These are phyloP conservation scores for Sporisorium iseilematis-ciliati DNA, from an alignment of 1,284 basidiomycete species.

Conservation along the genomic window DNA sequence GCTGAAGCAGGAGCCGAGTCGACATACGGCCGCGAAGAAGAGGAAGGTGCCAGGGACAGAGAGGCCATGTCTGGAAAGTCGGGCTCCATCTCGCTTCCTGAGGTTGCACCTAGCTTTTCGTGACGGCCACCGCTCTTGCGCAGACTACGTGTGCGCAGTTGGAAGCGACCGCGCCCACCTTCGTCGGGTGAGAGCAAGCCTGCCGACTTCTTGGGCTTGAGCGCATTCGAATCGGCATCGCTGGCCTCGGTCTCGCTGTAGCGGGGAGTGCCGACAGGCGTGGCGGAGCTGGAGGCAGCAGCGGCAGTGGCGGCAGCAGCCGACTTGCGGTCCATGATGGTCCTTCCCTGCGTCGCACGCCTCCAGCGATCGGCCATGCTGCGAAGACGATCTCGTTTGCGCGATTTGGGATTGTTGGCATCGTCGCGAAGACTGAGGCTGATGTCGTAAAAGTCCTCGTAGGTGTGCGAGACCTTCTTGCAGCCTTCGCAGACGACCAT, in stretches of 20 bases:
- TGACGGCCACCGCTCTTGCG: constrained; percentile 36
- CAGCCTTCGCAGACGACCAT: constrained; percentile 93
- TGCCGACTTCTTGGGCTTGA: constrained; percentile 70
- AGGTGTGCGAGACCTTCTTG: constrained; percentile 86
- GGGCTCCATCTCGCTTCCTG: constrained; percentile 55
- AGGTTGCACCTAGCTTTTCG: constrained; percentile 47
- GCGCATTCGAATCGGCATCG: constrained; percentile 77
- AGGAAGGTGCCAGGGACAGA: constrained; percentile 40
- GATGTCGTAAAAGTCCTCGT: constrained; percentile 93
- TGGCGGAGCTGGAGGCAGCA: constrained; percentile 22
- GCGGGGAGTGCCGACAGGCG: constrained; percentile 41
- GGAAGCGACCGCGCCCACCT: constrained; percentile 34
- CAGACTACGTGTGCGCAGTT: constrained; percentile 40
- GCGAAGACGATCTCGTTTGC: constrained; percentile 49
- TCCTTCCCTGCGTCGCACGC: constrained; percentile 33
- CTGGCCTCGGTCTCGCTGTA: constrained; percentile 63
- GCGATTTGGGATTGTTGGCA: constrained; percentile 36
- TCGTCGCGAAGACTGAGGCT: constrained; percentile 78
- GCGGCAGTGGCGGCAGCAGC: constrained; percentile 40
- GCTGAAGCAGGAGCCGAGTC: constrained; percentile 48
- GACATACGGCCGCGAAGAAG: constrained; percentile 19
- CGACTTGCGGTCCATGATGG: constrained; percentile 40
- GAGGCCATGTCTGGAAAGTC: constrained; percentile 58
- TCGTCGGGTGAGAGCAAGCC: constrained; percentile 55
- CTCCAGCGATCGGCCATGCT: constrained; percentile 57